Base-by-base conservation (phyloP, 2,329 filamentous ascomycete genomes). In the Cladorrhinum sp. region DNA sequence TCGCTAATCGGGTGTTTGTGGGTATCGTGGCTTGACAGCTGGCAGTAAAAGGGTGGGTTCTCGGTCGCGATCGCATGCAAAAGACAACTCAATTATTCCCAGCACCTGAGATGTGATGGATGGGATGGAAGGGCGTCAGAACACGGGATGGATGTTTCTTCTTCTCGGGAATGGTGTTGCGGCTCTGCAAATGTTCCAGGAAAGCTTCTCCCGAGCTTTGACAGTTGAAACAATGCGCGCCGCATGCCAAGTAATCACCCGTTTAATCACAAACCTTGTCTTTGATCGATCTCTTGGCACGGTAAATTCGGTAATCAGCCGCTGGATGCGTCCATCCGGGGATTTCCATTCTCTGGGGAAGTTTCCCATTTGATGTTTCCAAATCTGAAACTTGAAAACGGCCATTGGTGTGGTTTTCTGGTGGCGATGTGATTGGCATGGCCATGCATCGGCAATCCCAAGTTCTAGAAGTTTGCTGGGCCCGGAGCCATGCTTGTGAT, bases 261-360 rank as follows among this genome's bases (percentile, higher is more conserved):
- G 54, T 48, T 55, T 57, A 36, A 57, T 57, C 33, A 39, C 36
- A 57, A 18, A 23, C 54, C 54, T 36, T 57, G 54, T 28, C 54
- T 54, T 33, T 46, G 42, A 33, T 30, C 24, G 39, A 49, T 12
- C 39, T 39, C 49, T 51, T 51, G 49, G 49, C 49, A 26, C 20
- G 49, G 49, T 16, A 46, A 46, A 20, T 20, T 5, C 20, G 49
- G 49, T 16, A 46, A 46, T 20, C 42, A 8, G n/a, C 42, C n/a
- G 42, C 18, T 46, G 42, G 42, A 21, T 18, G 42, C n/a, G 18
- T 46, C 36, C 26, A 30, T 30, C 33, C 12, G 33, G 33, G 33
- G 33, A 9, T 5, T 36, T 36, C 14, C 33, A 16, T 36, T 16
- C 12, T 30, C 26, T 30, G 26, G 26, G 26, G 26, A 30, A 30